phyloP scores from a whole-genome alignment of 805 yeast species.

The Kluyveromyces nonfermentans region DNA sequence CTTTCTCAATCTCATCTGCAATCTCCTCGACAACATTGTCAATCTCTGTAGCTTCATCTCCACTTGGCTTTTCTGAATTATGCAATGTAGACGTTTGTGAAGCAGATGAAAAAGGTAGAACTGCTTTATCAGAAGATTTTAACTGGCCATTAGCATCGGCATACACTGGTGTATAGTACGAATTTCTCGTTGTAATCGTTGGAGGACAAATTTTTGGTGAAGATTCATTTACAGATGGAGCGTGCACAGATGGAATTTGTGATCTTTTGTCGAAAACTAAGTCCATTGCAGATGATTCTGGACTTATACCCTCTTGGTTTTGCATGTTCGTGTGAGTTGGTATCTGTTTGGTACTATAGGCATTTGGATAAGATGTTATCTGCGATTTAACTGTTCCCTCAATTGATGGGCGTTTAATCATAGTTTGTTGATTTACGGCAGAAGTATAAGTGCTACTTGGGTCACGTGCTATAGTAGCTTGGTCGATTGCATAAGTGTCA shows the following conservation, averaged over 20 bases:
- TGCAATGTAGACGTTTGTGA: not conserved
- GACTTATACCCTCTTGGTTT: not conserved
- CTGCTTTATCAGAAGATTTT: not conserved
- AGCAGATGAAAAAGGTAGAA: not conserved
- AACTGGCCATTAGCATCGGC: not conserved
- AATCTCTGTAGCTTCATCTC: not conserved
- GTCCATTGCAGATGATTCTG: not conserved
- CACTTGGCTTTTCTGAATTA: not conserved
- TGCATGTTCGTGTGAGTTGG: not conserved
- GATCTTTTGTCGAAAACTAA: not conserved
- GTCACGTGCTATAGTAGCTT: not conserved
- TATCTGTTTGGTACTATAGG: not conserved
- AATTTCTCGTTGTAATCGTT: not conserved
- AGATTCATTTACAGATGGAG: not conserved
- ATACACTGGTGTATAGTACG: not conserved
- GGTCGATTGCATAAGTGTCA: not conserved
- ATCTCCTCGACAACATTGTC: slow-evolving; percentile 3
- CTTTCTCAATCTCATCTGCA: slow-evolving; percentile 2
- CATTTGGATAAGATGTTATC: not conserved
- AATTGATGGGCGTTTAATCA: not conserved
- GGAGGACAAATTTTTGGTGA: not conserved
- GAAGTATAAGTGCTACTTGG: not conserved
- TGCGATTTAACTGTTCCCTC: not conserved
- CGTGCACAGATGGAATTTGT: not conserved
- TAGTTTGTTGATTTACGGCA: not conserved